These are phyloP conservation scores for Dothistroma pini DNA, from an alignment of 2,329 filamentous ascomycete species.

Conservation along the genomic window DNA sequence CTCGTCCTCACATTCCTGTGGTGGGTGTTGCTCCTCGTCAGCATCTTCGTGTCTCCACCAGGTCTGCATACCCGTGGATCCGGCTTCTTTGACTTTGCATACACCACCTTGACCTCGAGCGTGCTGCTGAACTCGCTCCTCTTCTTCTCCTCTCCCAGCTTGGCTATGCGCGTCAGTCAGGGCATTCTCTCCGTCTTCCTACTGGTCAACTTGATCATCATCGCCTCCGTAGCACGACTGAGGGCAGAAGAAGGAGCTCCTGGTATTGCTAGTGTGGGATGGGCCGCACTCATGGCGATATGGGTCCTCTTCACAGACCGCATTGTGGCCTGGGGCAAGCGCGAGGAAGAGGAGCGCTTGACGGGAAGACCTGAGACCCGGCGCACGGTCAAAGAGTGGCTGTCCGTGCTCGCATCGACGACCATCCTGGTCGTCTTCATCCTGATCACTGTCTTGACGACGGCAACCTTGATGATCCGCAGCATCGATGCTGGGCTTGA, in stretches of 20 bases:
- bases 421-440: slow-evolving; percentile 67
- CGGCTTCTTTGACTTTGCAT: slow-evolving; percentile 87
- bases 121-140: slow-evolving; percentile 73
- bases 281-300: slow-evolving; percentile 73
- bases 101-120: slow-evolving; percentile 70
- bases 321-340: slow-evolving; percentile 86
- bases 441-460: slow-evolving; percentile 68
- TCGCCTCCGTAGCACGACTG: slow-evolving; percentile 69
- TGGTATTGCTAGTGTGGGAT: slow-evolving; percentile 79
- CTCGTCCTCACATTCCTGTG: slow-evolving; percentile 75
- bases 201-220: slow-evolving; percentile 72
- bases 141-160: slow-evolving; percentile 84
- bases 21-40: slow-evolving; percentile 88
- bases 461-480: slow-evolving; percentile 73
- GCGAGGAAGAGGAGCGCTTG: slow-evolving; percentile 85
- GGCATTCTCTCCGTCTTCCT: slow-evolving; percentile 64
- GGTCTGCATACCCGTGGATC: slow-evolving; percentile 81
- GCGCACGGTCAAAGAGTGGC: slow-evolving; percentile 78
- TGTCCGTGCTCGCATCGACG: slow-evolving; percentile 71
- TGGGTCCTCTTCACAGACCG: slow-evolving; percentile 79
- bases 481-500: slow-evolving; percentile 72
- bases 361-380: slow-evolving; percentile 86
- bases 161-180: slow-evolving; percentile 70
- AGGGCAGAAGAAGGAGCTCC: slow-evolving; percentile 86
- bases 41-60: slow-evolving; percentile 85